Base-by-base conservation (phyloP, 2,329 filamentous ascomycete species). In the Orbilia blumenaviensis region DNA sequence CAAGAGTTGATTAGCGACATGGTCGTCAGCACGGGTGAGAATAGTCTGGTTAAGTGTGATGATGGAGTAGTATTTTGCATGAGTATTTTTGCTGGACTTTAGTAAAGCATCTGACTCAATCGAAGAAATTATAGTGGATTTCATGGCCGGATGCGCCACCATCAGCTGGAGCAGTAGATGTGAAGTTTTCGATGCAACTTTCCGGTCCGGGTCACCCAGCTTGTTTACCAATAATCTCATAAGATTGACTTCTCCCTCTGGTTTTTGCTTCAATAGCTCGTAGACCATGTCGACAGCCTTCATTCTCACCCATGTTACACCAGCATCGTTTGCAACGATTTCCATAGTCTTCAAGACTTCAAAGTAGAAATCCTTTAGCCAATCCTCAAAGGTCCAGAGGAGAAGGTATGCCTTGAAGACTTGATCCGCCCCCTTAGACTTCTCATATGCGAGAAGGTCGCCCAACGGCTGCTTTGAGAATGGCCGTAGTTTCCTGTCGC, bases 21-120 rank as follows among this genome's bases (percentile, higher is more conserved):
- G 86, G 41, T 93, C 90, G 81, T 98, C 94, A 80, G 91, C 95
- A 66, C 85, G 88, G 82, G 92, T 96, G 58, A 99, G 84, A 58
- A 98, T 94, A 0, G 94, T 98, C 84, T 99, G 96, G 82, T 99
- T 99, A 58, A 99, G 86, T 0, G 95, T 98, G 82, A 97, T 97
- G 82, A 97, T 90, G 34, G 93, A 94, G 83, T 97, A 97, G 84
- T 99, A 99, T 82, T 92, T 96, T 42, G 94, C 92, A 80, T 96
- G 92, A 36, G 91, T 86, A 81, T 89, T 94, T 83, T 98, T 95
- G 9, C 92, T 92, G 0, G 94, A 92, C 62, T 93, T 89, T 81
- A 97, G 91, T 21, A 99, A 85, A 52, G 96, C 88, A 80, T 98
- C 94, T 66, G 91, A 90, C 83, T 99, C 94, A 46, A 99, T 89